Percentiles rank a stretch among this genome's conserved stretches.
Evolutionary conservation across 148 eudicot genomes (phyloP).

Genomic region (Rheum nobile): DNA sequence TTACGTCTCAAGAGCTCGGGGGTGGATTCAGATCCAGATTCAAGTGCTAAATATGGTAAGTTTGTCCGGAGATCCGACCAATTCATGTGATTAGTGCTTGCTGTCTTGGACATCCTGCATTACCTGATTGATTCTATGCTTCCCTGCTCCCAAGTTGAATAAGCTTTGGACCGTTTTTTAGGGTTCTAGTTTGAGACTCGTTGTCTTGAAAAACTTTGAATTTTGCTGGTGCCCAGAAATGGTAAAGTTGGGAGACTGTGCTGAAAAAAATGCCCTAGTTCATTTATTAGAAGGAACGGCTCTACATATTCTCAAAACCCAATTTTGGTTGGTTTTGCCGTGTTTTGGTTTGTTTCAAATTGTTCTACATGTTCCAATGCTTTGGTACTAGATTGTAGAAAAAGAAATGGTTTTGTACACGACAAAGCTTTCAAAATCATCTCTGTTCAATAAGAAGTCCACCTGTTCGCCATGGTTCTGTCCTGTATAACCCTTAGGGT

Average conservation of each 20-base stretch:
- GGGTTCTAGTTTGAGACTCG: not conserved
- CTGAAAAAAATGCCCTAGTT: not conserved
- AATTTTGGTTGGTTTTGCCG: not conserved
- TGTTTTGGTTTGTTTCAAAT: not conserved
- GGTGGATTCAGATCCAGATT: slow-evolving; percentile 3
- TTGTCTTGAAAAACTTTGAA: not conserved
- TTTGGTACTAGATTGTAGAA: not conserved
- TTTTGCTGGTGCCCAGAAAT: not conserved
- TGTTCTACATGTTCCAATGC: not conserved
- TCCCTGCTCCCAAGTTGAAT: not conserved
- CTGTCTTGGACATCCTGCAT: not conserved
- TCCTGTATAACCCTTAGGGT: no score
- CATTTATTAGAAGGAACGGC: not conserved
- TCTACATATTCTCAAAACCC: not conserved
- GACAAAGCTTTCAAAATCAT: no score
- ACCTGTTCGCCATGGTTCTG: no score
- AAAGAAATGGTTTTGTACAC: no score
- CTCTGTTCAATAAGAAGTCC: no score
- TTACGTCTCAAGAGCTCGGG: not conserved
- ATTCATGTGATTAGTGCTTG: not conserved
- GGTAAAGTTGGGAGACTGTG: not conserved
- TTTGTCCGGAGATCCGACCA: not conserved
- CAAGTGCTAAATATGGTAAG: not conserved
- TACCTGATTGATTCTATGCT: not conserved
- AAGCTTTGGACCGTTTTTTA: not conserved